Base-by-base conservation (phyloP, 495 filamentous ascomycete genomes). In the Podospora fimiseda region DNA sequence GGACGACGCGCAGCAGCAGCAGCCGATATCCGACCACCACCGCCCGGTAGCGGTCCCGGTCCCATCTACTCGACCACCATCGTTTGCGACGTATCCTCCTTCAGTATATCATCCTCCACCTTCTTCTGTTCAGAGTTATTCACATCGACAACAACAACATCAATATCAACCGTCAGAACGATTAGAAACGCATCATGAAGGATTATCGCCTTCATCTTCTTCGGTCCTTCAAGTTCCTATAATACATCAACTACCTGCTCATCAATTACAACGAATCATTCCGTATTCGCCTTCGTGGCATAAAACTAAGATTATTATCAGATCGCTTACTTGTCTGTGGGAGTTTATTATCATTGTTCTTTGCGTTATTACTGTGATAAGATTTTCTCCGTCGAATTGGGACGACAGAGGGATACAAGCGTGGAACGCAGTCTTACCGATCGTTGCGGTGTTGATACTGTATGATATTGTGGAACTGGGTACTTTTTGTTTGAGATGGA, bases 221-320 rank as follows among this genome's bases (percentile, higher is more conserved):
- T n/a, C n/a, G n/a, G n/a, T n/a, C n/a, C n/a, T n/a, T n/a, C n/a
- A n/a, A n/a, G n/a, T n/a, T n/a, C n/a, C n/a, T n/a, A n/a, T n/a
- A n/a, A n/a, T n/a, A n/a, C 27, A 33, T 33, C 27, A 33, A 11
- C 5, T 11, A 11, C 27, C 27, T 33, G 27, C 27, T 33, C 27
- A 33, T 33, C 11, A 5, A 33, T 11, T 44, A 22, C 42, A 19
- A 20, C 16, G 16, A 11, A 44, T 51, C 3, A 23, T 51, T 13
- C 48, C 48, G 3, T 41, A 42, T 37, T 51, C 48, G 15, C 48
- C 18, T 13, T 14, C 20, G 7, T 51, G 48, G 48, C 27, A 51
- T 23, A 41, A 15, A 3, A n/a, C 37, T 37, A 40, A 42, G 36
- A 42, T 51, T 37, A 14, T 51, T 1, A 36, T 51, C 7, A 33